Base-by-base conservation (phyloP, 352 stramenopile species). In the Phytophthora ramorum region DNA sequence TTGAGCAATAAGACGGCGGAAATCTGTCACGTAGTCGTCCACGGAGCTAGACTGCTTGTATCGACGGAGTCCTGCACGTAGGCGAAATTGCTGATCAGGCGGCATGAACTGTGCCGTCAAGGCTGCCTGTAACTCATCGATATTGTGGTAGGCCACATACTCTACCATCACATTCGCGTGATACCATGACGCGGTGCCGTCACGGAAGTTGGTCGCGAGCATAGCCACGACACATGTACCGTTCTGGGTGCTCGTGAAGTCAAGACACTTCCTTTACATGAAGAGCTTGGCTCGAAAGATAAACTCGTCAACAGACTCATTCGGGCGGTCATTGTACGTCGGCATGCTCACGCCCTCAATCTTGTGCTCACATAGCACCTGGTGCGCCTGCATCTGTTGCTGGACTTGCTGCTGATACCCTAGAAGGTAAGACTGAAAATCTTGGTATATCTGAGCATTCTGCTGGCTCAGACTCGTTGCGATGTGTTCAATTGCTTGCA, bases 261-360 rank as follows among this genome's bases (percentile, higher is more conserved):
- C 46, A 13, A 64, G 56, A 12, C 46, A 63, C 35, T 63, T 63
- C 34, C 34, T 44, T 24, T 56, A 20, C 34, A 50, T 56, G 34
- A 63, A 63, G 3, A 63, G 45, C 14, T 63, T 56, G 6, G 46
- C 34, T 19, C 56, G 7, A n/a, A 63, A 63, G 4, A 56, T 63
- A 24, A 56, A 63, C 17, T 50, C 56, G 7, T 63, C 45, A 24
- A 24, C 22, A 1, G 22, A 24, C 3, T 56, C 56, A 40, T 41
- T 14, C 0, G 45, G 56, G 7, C 14, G 35, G 4, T 26, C 37
- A 19, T 53, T 19, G 13, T 51, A 64, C 2, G 35, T 57, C 3
- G 57, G 22, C 57, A 57, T 64, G 4, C 7, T 57, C 1, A 64
- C 37, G 10, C 46, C 46, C 32, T 64, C 46, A 7, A 57, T 54